These are phyloP conservation scores for Colletotrichum chrysophilum DNA, from an alignment of 2,329 filamentous ascomycete genomes.

Conservation along the genomic window DNA sequence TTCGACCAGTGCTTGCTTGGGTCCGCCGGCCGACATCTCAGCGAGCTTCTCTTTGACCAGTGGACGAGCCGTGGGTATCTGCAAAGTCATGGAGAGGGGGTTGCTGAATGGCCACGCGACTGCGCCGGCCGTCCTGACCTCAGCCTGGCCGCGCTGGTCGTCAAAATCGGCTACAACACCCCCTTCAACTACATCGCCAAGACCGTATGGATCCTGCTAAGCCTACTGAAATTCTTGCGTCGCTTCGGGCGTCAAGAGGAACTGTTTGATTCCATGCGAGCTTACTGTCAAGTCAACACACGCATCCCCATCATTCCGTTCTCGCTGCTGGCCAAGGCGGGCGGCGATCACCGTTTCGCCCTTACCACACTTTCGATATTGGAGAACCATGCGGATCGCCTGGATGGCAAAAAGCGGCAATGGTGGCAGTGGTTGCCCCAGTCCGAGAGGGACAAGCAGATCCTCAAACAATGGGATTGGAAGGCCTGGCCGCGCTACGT, in stretches of 20 bases:
- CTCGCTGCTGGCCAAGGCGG: constrained; percentile 15
- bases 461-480: constrained; percentile 33
- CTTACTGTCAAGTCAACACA: background rate
- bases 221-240: constrained; percentile 18
- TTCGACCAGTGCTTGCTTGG: background rate
- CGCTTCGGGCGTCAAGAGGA: constrained; percentile 15
- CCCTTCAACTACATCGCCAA: background rate
- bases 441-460: background rate
- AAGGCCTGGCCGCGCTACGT: constrained; percentile 35
- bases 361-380: constrained; percentile 26
- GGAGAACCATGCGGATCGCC: background rate
- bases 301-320: background rate
- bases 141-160: constrained; percentile 1
- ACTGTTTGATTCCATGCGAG: constrained; percentile 20
- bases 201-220: background rate
- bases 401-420: background rate
- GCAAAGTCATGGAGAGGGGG: background rate
- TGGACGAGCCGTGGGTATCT: constrained; percentile 25
- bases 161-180: background rate
- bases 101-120: background rate
- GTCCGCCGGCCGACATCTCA: constrained; percentile 17
- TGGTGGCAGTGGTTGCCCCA: background rate
- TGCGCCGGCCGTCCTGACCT: background rate
- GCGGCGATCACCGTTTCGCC: constrained; percentile 29
- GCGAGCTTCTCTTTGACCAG: constrained; percentile 24